These are phyloP conservation scores for Helianthus annuus DNA, from an alignment of 129 eudicot species.

Conservation along the genomic window DNA sequence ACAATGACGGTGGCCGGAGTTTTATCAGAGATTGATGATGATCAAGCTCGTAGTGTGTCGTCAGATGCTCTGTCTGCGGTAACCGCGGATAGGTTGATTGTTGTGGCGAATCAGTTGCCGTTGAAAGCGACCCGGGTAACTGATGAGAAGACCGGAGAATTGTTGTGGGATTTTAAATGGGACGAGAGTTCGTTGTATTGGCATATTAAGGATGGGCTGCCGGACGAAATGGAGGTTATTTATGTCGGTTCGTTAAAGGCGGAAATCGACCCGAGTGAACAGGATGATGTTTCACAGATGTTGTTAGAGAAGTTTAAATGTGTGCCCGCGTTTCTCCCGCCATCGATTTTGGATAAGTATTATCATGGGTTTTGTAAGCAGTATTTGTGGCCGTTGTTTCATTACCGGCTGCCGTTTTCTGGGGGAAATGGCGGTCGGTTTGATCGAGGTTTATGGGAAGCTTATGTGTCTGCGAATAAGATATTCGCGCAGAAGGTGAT, in stretches of 20 bases:
- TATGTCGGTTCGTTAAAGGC: slow-evolving; percentile 58
- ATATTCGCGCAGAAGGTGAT: slow-evolving; percentile 63
- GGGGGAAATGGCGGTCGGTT: slow-evolving; percentile 57
- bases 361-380: slow-evolving; percentile 67
- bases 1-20: slow-evolving; percentile 64
- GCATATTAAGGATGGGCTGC: slow-evolving; percentile 53
- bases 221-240: slow-evolving; percentile 63
- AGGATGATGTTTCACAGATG: slow-evolving; percentile 57
- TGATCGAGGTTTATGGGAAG: slow-evolving; percentile 69
- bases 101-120: slow-evolving; percentile 62
- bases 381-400: slow-evolving; percentile 63
- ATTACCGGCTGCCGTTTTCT: slow-evolving; percentile 54
- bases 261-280: slow-evolving; percentile 45
- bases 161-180: slow-evolving; percentile 53
- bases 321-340: slow-evolving; percentile 57
- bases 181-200: slow-evolving; percentile 52
- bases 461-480: slow-evolving; percentile 69
- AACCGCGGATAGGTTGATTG: slow-evolving; percentile 43
- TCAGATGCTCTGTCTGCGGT: slow-evolving; percentile 50
- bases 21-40: slow-evolving; percentile 59
- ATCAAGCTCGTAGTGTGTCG: slow-evolving; percentile 53
- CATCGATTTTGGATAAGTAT: slow-evolving; percentile 40
- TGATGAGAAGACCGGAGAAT: slow-evolving; percentile 33
- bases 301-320: slow-evolving; percentile 56
- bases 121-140: slow-evolving; percentile 42